phyloP scores from a whole-genome alignment of 176 grass and related monocot genomes.

The Eleusine indica region DNA sequence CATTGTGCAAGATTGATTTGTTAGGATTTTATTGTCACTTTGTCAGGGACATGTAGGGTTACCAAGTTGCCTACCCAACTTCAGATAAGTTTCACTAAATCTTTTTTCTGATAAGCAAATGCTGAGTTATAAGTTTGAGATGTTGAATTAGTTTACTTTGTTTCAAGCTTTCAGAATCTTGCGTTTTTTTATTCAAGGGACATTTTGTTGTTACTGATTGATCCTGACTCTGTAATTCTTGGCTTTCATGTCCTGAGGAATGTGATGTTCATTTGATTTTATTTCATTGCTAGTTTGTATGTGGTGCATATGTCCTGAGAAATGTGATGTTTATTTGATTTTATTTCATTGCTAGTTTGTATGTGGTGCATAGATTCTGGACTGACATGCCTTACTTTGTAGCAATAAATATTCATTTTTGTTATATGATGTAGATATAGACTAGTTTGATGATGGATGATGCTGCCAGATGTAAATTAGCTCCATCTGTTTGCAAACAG shows the following conservation, averaged over 20 bases:
- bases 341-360: not conserved
- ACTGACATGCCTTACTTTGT: too few species aligned
- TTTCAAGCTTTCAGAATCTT: not conserved
- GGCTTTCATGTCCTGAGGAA: too few species aligned
- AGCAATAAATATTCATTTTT: too few species aligned
- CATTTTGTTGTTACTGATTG: too few species aligned
- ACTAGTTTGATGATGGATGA: too few species aligned
- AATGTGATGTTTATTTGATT: not conserved
- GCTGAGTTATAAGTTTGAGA: too few species aligned
- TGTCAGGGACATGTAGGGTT: not conserved
- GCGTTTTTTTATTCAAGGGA: too few species aligned
- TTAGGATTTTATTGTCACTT: not conserved
- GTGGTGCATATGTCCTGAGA: too few species aligned
- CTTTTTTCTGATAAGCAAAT: not conserved
- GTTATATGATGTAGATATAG: too few species aligned
- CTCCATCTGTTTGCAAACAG: too few species aligned
- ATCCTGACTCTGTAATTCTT: too few species aligned
- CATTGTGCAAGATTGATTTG: not conserved
- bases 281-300: not conserved
- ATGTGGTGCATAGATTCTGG: not conserved
- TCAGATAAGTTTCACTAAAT: not conserved
- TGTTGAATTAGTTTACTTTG: not conserved
- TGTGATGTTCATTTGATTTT: not conserved
- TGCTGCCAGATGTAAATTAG: too few species aligned
- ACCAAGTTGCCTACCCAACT: not conserved